These are phyloP conservation scores for Mycena floridula DNA, from an alignment of 768 basidiomycete species.

Conservation along the genomic window DNA sequence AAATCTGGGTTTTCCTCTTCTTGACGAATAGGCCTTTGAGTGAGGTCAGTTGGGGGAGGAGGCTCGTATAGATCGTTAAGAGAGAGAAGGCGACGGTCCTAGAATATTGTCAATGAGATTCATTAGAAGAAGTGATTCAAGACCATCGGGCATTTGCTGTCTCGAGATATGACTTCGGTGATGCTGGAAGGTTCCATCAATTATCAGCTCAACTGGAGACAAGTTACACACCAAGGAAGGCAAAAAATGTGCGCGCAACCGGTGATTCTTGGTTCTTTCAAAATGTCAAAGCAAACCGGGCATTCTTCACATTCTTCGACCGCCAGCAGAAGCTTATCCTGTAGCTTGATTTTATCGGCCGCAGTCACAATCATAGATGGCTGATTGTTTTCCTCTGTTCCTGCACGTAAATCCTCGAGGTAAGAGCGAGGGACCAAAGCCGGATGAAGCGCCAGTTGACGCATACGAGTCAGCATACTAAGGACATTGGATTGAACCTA, in stretches of 20 bases:
- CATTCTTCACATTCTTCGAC: constrained; percentile 84
- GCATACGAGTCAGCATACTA: constrained; percentile 80
- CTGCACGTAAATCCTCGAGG: constrained; percentile 51
- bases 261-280: constrained; percentile 67
- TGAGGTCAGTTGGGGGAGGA: constrained; percentile 59
- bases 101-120: constrained; percentile 5
- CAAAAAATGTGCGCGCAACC: constrained; percentile 72
- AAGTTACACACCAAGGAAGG: constrained; percentile 47
- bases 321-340: constrained; percentile 50
- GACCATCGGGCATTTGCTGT: constrained; percentile 82
- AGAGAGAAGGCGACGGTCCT: constrained; percentile 68
- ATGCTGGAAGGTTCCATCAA: constrained; percentile 37
- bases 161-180: constrained; percentile 59
- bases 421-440: constrained; percentile 68
- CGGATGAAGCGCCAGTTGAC: constrained; percentile 78
- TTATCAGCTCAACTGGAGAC: background rate
- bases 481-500: constrained; percentile 67
- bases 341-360: constrained; percentile 49
- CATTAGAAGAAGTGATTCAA: constrained; percentile 6
- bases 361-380: constrained; percentile 36
- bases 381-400: constrained; percentile 24
- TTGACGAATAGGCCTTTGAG: constrained; percentile 45
- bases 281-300: constrained; percentile 61
- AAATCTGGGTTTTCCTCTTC: constrained; percentile 34
- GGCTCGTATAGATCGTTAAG: constrained; percentile 56